Base-by-base conservation (phyloP, 2,329 filamentous ascomycete species). In the Lojkania enalia region DNA sequence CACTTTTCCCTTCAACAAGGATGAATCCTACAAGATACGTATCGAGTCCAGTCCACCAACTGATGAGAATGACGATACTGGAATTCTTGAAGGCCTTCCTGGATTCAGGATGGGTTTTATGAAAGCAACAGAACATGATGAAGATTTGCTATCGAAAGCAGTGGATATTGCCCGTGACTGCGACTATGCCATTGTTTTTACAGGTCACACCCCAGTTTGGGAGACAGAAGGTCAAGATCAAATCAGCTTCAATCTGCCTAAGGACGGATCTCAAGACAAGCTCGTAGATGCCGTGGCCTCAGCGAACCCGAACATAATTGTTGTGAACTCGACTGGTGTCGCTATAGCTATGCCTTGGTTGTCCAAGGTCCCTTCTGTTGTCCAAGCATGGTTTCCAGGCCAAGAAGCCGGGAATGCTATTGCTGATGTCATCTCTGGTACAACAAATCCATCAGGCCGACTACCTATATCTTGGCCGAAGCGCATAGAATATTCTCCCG, bases 271-370 rank as follows among this genome's bases (percentile, higher is more conserved):
- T 1, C 80, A 84, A 56, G 84, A 88, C 60, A 77, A 78, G 27
- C 76, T 88, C 3, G 87, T 92, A 56, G 65, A 76, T 11, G 80
- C 82, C 1, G 81, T 92, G 0, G 75, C 83, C 3, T 76, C 76
- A 0, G 85, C 77, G 0, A 90, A 91, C 64, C 75, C 83, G 3
- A 84, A 84, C 43, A 85, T 86, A 1, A 81, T 83, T 1, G 81
- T 94, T 1, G 84, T 91, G 1, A 83, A 88, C 62, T 88, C 91
- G 58, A 88, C 86, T 0, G 88, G 88, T 25, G 89, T 87, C 0
- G 87, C 88, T 0, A 78, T 87, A 13, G 77, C 79, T 1, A 84
- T 87, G 77, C 84, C 84, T 14, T 89, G 85, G 86, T 77, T 77
- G 1, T 73, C 80, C 52, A 62, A 65, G 20, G 54, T 70, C n/a